Evolutionary conservation across 768 basidiomycete species (phyloP).

Genomic region (Dentipellis sp.): DNA sequence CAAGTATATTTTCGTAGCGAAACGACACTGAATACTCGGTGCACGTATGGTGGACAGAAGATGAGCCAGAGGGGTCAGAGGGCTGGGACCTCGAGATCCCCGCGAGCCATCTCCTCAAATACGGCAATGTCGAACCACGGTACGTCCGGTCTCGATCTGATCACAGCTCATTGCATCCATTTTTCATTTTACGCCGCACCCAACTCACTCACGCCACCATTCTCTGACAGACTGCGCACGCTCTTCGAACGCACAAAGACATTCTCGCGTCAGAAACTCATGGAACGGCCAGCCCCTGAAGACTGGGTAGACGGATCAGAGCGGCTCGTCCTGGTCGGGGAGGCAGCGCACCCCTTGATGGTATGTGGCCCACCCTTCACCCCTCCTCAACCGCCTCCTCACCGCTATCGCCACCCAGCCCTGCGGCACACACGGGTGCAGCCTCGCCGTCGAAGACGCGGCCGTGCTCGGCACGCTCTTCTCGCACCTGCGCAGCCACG

Average conservation of each 20-base stretch:
- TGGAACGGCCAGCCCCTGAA: conserved; percentile 9
- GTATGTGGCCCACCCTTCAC: neutral
- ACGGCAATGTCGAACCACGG: conserved; percentile 4
- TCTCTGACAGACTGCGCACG: neutral
- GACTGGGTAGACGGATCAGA: conserved; percentile 12
- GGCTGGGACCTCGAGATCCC: conserved; percentile 7
- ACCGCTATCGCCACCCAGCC: conserved; percentile 3
- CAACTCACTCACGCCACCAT: neutral
- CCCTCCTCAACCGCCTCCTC: neutral
- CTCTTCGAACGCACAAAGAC: conserved; percentile 5
- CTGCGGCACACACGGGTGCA: conserved; percentile 6
- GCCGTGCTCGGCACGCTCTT: conserved; percentile 31
- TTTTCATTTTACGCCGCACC: neutral
- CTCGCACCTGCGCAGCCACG: conserved; percentile 21
- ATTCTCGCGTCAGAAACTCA: conserved; percentile 2
- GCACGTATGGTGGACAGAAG: conserved; percentile 7
- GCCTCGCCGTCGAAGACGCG: conserved; percentile 12
- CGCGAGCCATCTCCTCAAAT: neutral
- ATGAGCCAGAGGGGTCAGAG: conserved; percentile 7
- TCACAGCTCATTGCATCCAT: neutral
- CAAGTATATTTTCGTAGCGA: neutral
- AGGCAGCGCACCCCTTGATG: conserved; percentile 9
- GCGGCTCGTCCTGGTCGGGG: conserved; percentile 11
- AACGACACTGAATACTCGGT: conserved; percentile 2
- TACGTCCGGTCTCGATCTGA: neutral